Conservation (phyloP, 306 rosid species). For the Benincasa hispida region DNA sequence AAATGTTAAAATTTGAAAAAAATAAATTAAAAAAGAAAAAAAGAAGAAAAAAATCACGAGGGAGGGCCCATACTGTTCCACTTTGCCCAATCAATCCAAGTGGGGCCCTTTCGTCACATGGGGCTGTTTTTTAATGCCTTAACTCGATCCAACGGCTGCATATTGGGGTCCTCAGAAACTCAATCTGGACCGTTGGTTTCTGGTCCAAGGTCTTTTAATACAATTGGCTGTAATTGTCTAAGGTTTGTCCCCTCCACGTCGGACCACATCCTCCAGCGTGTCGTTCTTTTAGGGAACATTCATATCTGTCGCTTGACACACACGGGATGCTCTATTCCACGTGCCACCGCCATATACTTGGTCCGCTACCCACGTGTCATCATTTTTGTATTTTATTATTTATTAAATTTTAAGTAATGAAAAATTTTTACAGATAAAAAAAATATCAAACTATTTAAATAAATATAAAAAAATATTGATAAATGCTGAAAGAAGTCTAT, state of each 20-base stretch:
- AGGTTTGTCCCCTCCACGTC: conserved; percentile 24
- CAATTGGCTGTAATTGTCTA: conserved; percentile 25
- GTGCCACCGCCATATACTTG: neutral
- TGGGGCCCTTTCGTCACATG: conserved; percentile 46
- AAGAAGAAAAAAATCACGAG: neutral
- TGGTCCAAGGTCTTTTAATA: conserved; percentile 29
- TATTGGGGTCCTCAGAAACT: conserved; percentile 7
- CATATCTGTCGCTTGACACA: conserved; percentile 17
- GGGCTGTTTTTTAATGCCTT: conserved; percentile 8
- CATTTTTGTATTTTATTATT: neutral
- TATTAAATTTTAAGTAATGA: neutral
- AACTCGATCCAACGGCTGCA: conserved; percentile 29
- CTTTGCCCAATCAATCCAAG: neutral
- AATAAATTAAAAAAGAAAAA: neutral
- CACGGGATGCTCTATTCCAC: neutral
- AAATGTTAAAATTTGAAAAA: neutral
- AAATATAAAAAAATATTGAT: no score
- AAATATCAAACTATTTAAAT: no score
- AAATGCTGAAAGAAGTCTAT: no score
- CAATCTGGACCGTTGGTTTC: conserved; percentile 27
- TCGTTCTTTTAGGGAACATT: conserved; percentile 20
- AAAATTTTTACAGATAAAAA: no score
- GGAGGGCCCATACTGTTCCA: neutral
- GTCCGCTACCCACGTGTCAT: neutral
- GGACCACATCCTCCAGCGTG: conserved; percentile 23